Base-by-base conservation (phyloP, 306 rosid species). In the Gastrolobium bilobum region DNA sequence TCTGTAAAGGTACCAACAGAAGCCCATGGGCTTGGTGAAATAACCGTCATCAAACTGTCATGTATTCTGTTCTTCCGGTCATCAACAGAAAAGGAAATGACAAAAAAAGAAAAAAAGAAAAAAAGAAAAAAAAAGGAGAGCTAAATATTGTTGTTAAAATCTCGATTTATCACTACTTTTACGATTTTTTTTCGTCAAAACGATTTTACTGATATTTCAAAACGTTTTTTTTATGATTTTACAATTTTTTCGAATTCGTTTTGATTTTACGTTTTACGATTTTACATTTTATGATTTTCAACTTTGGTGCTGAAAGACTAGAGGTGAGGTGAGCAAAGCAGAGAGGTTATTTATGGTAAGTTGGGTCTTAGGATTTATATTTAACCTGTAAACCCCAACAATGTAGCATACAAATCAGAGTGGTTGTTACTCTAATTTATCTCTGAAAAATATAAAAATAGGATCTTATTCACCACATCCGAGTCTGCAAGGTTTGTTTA, bases 321-420 rank as follows among this genome's bases (percentile, higher is more conserved):
- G n/a, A n/a, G n/a, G n/a, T n/a, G 15, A 38, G 29, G 5, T n/a
- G 56, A 42, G 59, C 40, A 33, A 62, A 35, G 7, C 1, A 73
- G 14, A 9, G 34, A 37, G 44, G 68, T 61, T 61, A 35, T 2
- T 26, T 9, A 4, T 53, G 20, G 69, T 68, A 48, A 5, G 38
- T 61, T 72, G 53, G 68, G 78, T 71, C 83, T 29, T 50, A 37
- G 1, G 0, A 10, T 63, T 62, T 54, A 54, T 26, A 50, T 65
- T 47, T 77, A 69, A 58, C 70, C 71, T 71, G 59, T n/a, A 35
- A 77, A 58, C 56, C 86, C 85, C 88, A 61, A 56, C 38, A 73
- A 85, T 46, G 14, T 79, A 57, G 91, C 83, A 74, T 11, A 59
- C 7, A 82, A 77, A 77, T 79, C 75, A 70, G 88, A 69, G n/a